Evolutionary conservation across 208 protist species (phyloP).

Genomic region (Vickermania spadyakhi): DNA sequence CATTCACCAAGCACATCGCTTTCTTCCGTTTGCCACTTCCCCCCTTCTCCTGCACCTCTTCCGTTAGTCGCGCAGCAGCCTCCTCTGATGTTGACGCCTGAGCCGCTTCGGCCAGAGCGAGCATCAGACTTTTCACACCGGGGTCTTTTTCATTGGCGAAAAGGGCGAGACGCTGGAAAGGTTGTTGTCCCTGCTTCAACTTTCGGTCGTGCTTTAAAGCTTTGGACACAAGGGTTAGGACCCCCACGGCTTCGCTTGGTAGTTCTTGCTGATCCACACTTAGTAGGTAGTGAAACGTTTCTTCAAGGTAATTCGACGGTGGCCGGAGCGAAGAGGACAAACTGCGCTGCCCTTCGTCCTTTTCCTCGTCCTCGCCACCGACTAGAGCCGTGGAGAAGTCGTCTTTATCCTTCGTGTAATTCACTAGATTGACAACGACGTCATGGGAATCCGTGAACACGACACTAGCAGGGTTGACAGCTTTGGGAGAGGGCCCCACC

Average conservation of each 20-base stretch:
- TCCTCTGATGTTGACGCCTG: constrained; percentile 5
- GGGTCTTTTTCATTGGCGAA: background rate
- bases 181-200: background rate
- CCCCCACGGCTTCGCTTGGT: background rate
- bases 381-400: too few species aligned
- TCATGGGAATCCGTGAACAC: too few species aligned
- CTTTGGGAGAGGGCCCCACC: too few species aligned
- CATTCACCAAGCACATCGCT: constrained; percentile 31
- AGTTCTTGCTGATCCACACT: background rate
- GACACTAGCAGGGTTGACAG: too few species aligned
- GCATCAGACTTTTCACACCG: background rate
- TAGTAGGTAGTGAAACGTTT: background rate
- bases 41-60: constrained; percentile 11
- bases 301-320: background rate
- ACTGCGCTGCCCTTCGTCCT: too few species aligned
- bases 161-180: background rate
- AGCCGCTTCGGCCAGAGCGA: constrained; percentile 1
- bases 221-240: background rate
- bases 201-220: background rate
- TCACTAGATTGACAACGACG: too few species aligned
- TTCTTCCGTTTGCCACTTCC: background rate
- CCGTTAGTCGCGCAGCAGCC: constrained; percentile 11
- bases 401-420: too few species aligned
- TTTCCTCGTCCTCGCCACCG: too few species aligned
- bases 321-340: background rate